Base-by-base conservation (phyloP, 768 basidiomycete genomes). In the Boletus rex-veris region DNA sequence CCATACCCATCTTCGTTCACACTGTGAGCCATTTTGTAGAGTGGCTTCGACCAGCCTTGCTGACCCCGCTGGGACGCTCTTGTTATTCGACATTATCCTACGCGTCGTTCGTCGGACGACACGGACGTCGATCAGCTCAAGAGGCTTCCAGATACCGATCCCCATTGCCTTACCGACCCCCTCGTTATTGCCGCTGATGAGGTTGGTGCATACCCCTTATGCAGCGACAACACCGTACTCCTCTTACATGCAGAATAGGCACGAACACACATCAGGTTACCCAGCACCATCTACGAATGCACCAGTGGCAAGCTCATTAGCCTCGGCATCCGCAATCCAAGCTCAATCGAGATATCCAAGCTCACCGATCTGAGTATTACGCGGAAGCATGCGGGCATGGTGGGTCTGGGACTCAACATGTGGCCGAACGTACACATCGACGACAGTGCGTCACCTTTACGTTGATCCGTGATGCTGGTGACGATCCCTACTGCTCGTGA, bases 401-500 rank as follows among this genome's bases (percentile, higher is more conserved):
- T n/a, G n/a, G n/a, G n/a, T n/a, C n/a, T n/a, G n/a, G n/a, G n/a
- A n/a, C n/a, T n/a, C n/a, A n/a, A n/a, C n/a, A 52, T 80, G 5
- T 86, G 84, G 86, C 74, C 78, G 0, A 82, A 81, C 53, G 76
- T 85, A 11, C 75, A 84, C 56, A 74, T 84, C 48, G 67, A 76
- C 42, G 82, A 84, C 28, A 63, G 54, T 58, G 10, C 14, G 48
- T 52, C 4, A 4, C 10, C 30, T 31, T 6, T 5, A 1, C 15
- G 2, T 15, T 4, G 30, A 3, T 19, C 26, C 14, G 1, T 30
- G 3, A 5, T 24, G 3, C 8, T 6, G 16, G 18, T 45, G 30
- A 31, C 5, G 5, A 21, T 19, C 16, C 19, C 26, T n/a, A 51
- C 21, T 5, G 6, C 14, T 26, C 15, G 8, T 14, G 2, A n/a